Conservation (phyloP, 257 asterid genomes). For the Rhazya stricta region DNA sequence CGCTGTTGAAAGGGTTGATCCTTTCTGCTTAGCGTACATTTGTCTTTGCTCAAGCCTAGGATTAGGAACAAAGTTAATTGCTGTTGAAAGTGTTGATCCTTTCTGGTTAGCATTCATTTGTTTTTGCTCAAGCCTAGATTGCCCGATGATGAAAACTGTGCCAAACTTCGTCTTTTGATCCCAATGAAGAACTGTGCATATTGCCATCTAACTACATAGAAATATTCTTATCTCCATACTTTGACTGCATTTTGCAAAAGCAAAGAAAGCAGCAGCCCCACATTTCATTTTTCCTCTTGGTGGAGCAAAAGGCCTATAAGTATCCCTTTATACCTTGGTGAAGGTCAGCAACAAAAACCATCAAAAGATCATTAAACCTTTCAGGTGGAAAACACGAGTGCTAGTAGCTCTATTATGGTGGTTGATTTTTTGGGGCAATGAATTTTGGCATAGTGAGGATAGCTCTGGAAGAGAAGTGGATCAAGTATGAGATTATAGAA, state of each 20-base stretch:
- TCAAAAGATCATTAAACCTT: neutral
- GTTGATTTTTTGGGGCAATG: neutral
- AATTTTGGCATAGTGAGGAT: slow-evolving; percentile 44
- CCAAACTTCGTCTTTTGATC: neutral
- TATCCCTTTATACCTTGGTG: neutral
- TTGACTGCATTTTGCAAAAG: neutral
- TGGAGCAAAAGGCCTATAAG: neutral
- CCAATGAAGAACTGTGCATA: neutral
- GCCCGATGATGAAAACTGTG: neutral
- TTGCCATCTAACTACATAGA: neutral
- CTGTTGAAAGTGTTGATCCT: neutral
- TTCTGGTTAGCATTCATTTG: neutral
- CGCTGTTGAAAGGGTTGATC: no score
- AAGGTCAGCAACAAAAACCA: neutral
- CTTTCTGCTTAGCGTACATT: no score
- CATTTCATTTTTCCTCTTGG: neutral
- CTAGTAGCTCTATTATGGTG: neutral
- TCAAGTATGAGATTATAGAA: slow-evolving; percentile 29
- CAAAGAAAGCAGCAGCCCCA: neutral
- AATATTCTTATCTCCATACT: no score
- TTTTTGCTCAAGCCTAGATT: neutral
- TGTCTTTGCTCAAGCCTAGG: no score
- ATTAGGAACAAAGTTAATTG: neutral
- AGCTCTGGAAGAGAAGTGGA: slow-evolving; percentile 47
- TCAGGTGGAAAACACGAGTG: neutral